Percentiles rank a stretch among this genome's conserved stretches.
Evolutionary conservation across 768 basidiomycete genomes (phyloP).

Genomic region (Russula olivacea): DNA sequence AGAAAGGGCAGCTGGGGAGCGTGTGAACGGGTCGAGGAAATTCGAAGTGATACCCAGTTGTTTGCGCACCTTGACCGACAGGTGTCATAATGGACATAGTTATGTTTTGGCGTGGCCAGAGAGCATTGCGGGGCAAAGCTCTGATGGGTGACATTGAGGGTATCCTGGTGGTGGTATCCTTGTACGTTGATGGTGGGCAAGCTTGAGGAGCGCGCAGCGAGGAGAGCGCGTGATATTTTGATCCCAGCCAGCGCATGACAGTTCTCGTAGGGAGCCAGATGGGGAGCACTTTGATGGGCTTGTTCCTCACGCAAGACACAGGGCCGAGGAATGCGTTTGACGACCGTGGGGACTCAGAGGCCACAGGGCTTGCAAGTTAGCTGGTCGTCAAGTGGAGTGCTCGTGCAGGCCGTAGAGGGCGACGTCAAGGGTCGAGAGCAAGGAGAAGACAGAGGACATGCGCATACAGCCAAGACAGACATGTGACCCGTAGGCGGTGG

Average conservation of each 20-base stretch:
- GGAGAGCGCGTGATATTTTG: background rate
- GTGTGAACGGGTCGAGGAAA: background rate
- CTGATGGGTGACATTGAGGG: slow-evolving; percentile 13
- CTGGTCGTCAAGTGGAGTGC: background rate
- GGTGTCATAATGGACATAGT: background rate
- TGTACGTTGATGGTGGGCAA: background rate
- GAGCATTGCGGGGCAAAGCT: background rate
- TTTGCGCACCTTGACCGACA: background rate
- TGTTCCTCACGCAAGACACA: slow-evolving; percentile 12
- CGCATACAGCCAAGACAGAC: background rate
- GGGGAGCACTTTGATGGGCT: background rate
- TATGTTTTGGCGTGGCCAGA: background rate
- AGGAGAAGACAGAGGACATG: background rate
- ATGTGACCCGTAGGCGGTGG: background rate
- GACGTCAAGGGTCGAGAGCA: background rate
- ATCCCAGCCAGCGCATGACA: background rate
- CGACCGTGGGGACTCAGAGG: background rate
- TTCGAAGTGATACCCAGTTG: background rate
- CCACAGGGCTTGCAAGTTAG: background rate
- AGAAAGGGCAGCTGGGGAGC: background rate
- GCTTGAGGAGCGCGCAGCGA: background rate
- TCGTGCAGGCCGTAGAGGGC: background rate
- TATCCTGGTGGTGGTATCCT: background rate
- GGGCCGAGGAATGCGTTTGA: slow-evolving; percentile 9
- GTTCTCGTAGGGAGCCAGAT: background rate